These are phyloP conservation scores for Starmera caribaea DNA, from an alignment of 805 yeast species.

Conservation along the genomic window DNA sequence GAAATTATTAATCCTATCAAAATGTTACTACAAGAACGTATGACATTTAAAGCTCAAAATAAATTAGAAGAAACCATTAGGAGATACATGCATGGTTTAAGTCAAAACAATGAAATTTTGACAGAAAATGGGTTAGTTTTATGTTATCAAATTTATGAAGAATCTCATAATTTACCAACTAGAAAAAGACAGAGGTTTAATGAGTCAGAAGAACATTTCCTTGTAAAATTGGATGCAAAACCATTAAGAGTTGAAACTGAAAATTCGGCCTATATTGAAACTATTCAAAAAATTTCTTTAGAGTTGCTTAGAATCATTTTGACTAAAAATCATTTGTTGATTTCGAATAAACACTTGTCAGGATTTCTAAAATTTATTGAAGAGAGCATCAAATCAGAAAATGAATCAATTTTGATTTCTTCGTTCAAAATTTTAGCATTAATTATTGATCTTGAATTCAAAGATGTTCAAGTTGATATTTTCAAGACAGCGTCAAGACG, in stretches of 20 bases:
- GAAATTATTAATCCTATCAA: constrained; percentile 61
- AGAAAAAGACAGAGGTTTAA: constrained; percentile 15
- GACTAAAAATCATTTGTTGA: constrained; percentile 47
- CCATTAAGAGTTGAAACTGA: constrained; percentile 44
- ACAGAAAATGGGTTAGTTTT: constrained; percentile 52
- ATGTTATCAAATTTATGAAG: constrained; percentile 63
- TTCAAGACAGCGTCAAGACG: constrained; percentile 55
- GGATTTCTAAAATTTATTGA: constrained; percentile 73
- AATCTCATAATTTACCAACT: constrained; percentile 28
- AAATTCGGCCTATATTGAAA: constrained; percentile 43
- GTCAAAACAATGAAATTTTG: constrained; percentile 52
- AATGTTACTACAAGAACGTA: constrained; percentile 48
- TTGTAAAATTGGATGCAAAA: constrained; percentile 63
- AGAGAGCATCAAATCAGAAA: constrained; percentile 48
- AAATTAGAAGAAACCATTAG: constrained; percentile 73
- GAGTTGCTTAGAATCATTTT: constrained; percentile 70
- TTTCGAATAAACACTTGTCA: constrained; percentile 48
- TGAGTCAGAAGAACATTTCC: constrained; percentile 54
- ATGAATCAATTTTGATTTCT: constrained; percentile 69
- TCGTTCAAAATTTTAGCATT: constrained; percentile 54
- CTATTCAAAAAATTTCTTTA: constrained; percentile 66
- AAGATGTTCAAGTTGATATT: constrained; percentile 32
- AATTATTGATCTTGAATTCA: constrained; percentile 51
- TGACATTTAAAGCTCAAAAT: constrained; percentile 58
- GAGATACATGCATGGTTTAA: constrained; percentile 71